A percentile compares a stretch with the other conserved stretches of the same genome.
These are phyloP conservation scores for Aspergillus fischeri DNA, from an alignment of 2,329 filamentous ascomycete genomes.

Conservation along the genomic window DNA sequence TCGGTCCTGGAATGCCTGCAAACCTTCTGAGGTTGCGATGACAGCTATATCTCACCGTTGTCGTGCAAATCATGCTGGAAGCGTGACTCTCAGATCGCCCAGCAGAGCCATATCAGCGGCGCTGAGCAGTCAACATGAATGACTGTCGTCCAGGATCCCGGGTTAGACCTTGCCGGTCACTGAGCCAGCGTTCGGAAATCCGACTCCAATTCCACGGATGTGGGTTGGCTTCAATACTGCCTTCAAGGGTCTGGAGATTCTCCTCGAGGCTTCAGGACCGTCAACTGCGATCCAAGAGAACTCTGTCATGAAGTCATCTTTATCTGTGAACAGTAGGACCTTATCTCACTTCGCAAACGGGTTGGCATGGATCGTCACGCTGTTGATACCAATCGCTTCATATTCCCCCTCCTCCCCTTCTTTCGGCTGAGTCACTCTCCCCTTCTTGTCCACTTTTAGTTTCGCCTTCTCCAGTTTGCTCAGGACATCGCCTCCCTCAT, in stretches of 20 bases:
- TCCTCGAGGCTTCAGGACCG: not conserved
- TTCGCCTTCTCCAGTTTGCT: constrained; percentile 56
- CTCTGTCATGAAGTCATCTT: not conserved
- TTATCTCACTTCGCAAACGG: constrained; percentile 53
- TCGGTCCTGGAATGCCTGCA: not conserved
- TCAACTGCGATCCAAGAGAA: not conserved
- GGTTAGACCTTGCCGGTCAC: not conserved
- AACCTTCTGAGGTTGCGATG: not conserved
- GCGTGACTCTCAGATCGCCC: not conserved
- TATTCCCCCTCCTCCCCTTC: constrained; percentile 36
- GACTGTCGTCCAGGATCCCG: not conserved
- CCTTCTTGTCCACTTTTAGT: constrained; percentile 60
- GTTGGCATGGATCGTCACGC: constrained; percentile 61
- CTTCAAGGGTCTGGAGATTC: not conserved
- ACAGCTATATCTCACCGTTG: not conserved
- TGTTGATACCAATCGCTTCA: constrained; percentile 53
- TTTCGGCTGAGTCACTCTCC: constrained; percentile 47
- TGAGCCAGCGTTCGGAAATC: not conserved
- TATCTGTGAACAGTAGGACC: not conserved
- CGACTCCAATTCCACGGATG: not conserved
- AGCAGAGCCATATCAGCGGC: not conserved
- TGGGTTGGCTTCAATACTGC: not conserved
- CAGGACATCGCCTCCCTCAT: constrained; percentile 43
- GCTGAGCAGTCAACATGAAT: not conserved
- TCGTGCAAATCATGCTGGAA: not conserved